Evolutionary conservation across 164 flowering plant species (phyloP).

Genomic region (Houttuynia cordata): DNA sequence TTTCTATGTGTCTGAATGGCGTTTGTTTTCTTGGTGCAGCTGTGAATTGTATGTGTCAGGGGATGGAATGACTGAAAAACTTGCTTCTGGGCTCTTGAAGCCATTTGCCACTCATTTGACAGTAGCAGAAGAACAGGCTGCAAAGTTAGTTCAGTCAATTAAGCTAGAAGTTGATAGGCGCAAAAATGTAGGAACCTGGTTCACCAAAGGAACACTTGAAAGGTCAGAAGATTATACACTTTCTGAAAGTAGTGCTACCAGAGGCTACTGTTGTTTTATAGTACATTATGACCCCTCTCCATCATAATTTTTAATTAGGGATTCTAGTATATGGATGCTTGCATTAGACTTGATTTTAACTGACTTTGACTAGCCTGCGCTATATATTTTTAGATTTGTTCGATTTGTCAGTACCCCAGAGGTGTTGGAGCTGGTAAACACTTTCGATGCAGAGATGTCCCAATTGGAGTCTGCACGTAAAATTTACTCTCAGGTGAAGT

Average conservation of each 20-base stretch:
- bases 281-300: too few relatives aligned
- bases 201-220: constrained; percentile 95
- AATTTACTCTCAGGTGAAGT: constrained; percentile 72
- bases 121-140: constrained; percentile 78
- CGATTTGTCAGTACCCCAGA: constrained; percentile 95
- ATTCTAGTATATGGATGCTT: too few relatives aligned
- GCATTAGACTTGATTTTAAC: background rate
- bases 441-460: constrained; percentile 86
- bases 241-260: background rate
- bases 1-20: background rate
- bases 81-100: constrained; percentile 87
- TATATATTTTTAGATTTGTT: constrained; percentile 1
- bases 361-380: background rate
- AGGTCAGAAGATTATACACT: constrained; percentile 29
- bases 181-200: constrained; percentile 63
- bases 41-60: constrained; percentile 84
- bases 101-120: constrained; percentile 75
- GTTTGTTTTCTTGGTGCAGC: constrained; percentile 24
- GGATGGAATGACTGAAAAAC: constrained; percentile 68
- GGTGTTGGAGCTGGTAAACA: constrained; percentile 68
- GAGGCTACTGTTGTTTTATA: background rate
- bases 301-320: too few relatives aligned
- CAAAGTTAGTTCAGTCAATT: constrained; percentile 47
- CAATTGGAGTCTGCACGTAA: constrained; percentile 82
- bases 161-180: constrained; percentile 60